Base-by-base conservation (phyloP, 1,139 yeast genomes). In the Sugiyamaella pinicola region DNA sequence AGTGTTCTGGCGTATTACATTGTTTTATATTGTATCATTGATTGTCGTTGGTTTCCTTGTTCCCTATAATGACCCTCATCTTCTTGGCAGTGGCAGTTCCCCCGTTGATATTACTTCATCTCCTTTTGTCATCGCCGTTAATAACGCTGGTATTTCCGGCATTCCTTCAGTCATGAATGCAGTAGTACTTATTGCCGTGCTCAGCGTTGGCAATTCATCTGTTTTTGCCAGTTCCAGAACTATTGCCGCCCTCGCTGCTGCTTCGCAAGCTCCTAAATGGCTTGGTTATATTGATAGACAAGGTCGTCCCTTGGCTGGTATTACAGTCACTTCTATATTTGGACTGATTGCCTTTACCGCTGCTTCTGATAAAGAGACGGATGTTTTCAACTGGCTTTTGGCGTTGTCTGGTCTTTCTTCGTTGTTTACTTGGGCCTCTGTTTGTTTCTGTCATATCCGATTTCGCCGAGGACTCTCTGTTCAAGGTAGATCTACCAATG, bases 351-450 rank as follows among this genome's bases (percentile, higher is more conserved):
- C 86, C 58, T 87, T 81, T 74, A 73, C 85, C 56, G 90, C 91
- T 35, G 82, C 87, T 34, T 71, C 79, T 8, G 81, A 87, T 31
- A 81, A 83, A 58, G 82, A 85, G 67, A 82, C 78, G 58, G 79
- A 75, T 22, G 85, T 87, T 21, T 88, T 89, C 72, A 76, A 75
- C 63, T 89, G 96, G 96, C 74, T 87, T 66, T 73, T 86, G 65
- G 87, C 95, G 18, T 74, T 88, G 51, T 85, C 95, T 18, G 93
- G 95, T 55, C 78, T 87, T 61, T 84, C 91, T 38, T 83, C 93
- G 1, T 75, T 88, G 55, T 85, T 87, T 69, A 85, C 93, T 18
- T 87, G 95, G 95, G 82, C 83, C 33, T 76, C 84, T 33, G 85
- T 89, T 62, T 83, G 85, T 66, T 67, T 84, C 53, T 83, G 89